Evolutionary conservation across 371 early-diverging fungal species (phyloP).

Genomic region (Dinochytrium kinnereticum): DNA sequence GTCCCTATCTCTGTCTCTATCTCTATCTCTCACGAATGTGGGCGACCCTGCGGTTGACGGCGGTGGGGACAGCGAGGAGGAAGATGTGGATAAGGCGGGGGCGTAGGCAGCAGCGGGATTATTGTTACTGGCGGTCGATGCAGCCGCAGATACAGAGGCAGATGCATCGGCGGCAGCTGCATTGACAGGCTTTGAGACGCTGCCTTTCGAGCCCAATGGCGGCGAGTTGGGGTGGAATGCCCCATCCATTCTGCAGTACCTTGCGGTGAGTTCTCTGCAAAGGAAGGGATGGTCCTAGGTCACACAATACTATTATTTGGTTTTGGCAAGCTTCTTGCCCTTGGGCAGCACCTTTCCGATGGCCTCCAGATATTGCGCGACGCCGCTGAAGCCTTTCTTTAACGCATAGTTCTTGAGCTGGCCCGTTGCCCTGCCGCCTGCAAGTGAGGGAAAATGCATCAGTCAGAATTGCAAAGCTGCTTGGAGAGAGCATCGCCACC

Average conservation of each 20-base stretch:
- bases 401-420: conserved; percentile 29
- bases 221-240: too few species aligned
- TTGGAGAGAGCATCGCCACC: too few species aligned
- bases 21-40: conserved; percentile 11
- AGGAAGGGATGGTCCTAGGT: not conserved
- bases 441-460: not conserved
- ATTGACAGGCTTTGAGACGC: too few species aligned
- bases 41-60: not conserved
- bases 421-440: conserved; percentile 28
- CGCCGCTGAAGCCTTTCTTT: conserved; percentile 30
- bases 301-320: not conserved
- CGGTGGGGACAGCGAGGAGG: not conserved
- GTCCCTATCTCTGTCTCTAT: conserved; percentile 4
- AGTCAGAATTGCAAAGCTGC: not conserved
- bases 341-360: conserved; percentile 15
- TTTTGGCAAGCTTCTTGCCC: conserved; percentile 2
- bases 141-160: too few species aligned
- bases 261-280: too few species aligned
- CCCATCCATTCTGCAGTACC: too few species aligned
- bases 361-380: conserved; percentile 26
- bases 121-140: not conserved
- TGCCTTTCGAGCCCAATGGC: too few species aligned
- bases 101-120: not conserved
- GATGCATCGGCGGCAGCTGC: too few species aligned
- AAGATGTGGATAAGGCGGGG: not conserved